Base-by-base conservation (phyloP, 2,329 filamentous ascomycete species). In the Fusarium mundagurra region DNA sequence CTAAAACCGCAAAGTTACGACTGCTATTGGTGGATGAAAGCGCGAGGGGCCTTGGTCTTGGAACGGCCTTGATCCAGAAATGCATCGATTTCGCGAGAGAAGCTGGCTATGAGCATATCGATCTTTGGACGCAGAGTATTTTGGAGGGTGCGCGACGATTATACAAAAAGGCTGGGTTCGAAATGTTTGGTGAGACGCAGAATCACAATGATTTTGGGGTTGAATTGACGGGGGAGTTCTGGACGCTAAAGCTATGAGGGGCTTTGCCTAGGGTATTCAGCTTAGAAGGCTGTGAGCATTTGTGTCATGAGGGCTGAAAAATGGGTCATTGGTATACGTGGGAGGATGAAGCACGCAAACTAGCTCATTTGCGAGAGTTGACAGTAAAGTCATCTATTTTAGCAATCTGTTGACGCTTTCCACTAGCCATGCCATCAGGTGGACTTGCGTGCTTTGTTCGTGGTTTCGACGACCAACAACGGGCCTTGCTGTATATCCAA, bases 1-100 rank as follows among this genome's bases (percentile, higher is more conserved):
- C 54, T 0, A 53, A 68, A 20, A 67, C 65, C 2, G 45, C 65
- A 17, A 68, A 67, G 18, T 34, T 68, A 8, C 47, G 65, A 14
- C 24, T 68, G 0, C 17, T 68, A 20, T 34, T 68, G 34, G 65
- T 68, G 3, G 64, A 68, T 5, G 45, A 67, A 12, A 67, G 1
- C 3, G 63, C 64, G 1, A 57, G 65, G 7, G 65, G 65, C 12
- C 64, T 68, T 3, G 65, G 65, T 2, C 63, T 68, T 0, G 65
- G 63, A 2, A 47, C 65, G 12, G 34, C 39, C 4, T 20, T 68
- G 39, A 62, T 68, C 0, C 54, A 68, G n/a, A 38, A 47, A 33
- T 68, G 54, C 17, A 67, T 68, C 1, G 34, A 68, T 29, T 68
- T 68, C 12, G 54, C 65, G 0, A 68, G 24, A 4, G 29, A 43